A percentile compares a stretch with the other conserved stretches of the same genome.
Evolutionary conservation across 352 stramenopile species (phyloP).

Genomic region (Phytopythium aichiense): DNA sequence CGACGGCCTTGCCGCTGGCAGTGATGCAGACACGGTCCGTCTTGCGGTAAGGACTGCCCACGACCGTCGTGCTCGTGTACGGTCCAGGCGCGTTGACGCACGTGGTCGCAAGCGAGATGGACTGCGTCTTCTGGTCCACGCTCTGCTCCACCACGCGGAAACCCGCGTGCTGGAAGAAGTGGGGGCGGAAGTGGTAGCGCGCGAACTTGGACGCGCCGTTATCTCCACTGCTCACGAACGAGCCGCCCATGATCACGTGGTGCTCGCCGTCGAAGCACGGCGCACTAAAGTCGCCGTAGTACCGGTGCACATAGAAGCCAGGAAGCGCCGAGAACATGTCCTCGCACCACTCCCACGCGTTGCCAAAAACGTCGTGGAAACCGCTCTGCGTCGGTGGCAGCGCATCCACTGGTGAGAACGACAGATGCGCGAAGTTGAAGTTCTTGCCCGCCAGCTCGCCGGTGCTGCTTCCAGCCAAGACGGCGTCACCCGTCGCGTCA

Average conservation of each 20-base stretch:
- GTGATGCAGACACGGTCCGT: constrained; percentile 39
- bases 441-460: constrained; percentile 65
- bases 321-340: constrained; percentile 94
- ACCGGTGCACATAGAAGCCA: constrained; percentile 86
- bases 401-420: constrained; percentile 88
- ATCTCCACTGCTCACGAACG: constrained; percentile 93
- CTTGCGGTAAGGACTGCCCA: constrained; percentile 54
- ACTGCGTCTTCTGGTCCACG: constrained; percentile 54
- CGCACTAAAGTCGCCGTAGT: constrained; percentile 97
- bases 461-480: constrained; percentile 65
- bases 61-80: constrained; percentile 31
- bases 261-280: constrained; percentile 98
- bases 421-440: constrained; percentile 91
- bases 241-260: constrained; percentile 95
- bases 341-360: constrained; percentile 96
- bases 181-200: constrained; percentile 95
- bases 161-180: constrained; percentile 97
- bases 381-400: constrained; percentile 66
- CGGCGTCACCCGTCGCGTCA: constrained; percentile 57
- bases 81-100: constrained; percentile 65
- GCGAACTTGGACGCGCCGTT: constrained; percentile 93
- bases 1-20: neutral
- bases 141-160: constrained; percentile 92
- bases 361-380: constrained; percentile 94
- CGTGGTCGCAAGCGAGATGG: constrained; percentile 56